Conservation (phyloP, 208 protist species). For the Trypanosoma lewisi region DNA sequence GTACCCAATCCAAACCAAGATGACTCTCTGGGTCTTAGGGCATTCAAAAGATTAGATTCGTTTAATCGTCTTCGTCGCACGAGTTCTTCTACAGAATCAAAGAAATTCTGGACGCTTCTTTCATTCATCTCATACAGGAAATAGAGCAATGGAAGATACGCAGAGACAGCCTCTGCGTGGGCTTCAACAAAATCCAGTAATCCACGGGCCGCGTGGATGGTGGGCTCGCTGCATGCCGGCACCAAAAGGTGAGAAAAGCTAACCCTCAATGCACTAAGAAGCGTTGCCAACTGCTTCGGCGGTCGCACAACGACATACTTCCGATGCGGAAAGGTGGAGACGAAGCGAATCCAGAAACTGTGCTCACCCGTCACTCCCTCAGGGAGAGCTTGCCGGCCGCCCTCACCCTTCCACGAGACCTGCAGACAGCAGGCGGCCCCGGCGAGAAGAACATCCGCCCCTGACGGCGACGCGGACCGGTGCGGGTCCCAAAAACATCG, state of each 20-base stretch:
- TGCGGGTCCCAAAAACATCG: constrained; percentile 19
- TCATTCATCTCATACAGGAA: constrained; percentile 44
- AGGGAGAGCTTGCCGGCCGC: not conserved
- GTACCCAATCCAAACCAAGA: constrained; percentile 42
- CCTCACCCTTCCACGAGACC: constrained; percentile 7
- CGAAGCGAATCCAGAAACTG: constrained; percentile 16
- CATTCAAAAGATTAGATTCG: constrained; percentile 22
- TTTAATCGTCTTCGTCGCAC: constrained; percentile 20
- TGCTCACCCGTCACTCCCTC: not conserved
- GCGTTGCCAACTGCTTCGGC: constrained; percentile 20
- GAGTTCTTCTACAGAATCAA: constrained; percentile 27
- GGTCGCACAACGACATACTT: constrained; percentile 33
- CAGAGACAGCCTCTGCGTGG: constrained; percentile 20
- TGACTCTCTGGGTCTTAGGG: constrained; percentile 28
- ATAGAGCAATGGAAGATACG: constrained; percentile 40
- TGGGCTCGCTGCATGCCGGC: constrained; percentile 15
- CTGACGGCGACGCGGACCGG: not conserved
- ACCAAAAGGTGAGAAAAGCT: constrained; percentile 51
- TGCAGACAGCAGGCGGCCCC: constrained; percentile 11
- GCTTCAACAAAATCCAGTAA: constrained; percentile 28
- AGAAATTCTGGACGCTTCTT: constrained; percentile 25
- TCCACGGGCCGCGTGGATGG: constrained; percentile 12
- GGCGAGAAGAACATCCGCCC: constrained; percentile 5
- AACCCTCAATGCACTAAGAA: constrained; percentile 31
- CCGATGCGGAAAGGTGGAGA: constrained; percentile 21